Evolutionary conservation across 208 protist genomes (phyloP).

Genomic region (Porcisia hertigi): DNA sequence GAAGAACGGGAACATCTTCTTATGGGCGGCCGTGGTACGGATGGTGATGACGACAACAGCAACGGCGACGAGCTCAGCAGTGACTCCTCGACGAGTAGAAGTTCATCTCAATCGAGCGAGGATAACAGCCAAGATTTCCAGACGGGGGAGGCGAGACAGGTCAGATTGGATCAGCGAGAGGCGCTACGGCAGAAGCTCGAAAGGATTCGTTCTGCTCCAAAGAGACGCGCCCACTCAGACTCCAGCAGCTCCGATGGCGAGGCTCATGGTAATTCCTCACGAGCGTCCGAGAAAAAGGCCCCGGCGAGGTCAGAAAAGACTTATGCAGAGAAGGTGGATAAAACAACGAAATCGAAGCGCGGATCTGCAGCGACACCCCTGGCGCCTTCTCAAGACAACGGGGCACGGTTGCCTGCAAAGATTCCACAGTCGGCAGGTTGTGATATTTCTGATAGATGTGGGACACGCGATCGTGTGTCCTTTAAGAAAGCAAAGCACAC

Average conservation of each 20-base stretch:
- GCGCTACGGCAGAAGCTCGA: constrained; percentile 13
- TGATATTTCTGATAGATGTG: neutral
- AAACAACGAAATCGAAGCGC: neutral
- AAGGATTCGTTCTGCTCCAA: constrained; percentile 6
- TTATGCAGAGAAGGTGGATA: neutral
- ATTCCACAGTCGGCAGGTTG: neutral
- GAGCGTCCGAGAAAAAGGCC: neutral
- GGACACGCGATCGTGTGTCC: neutral
- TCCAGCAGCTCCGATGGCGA: constrained; percentile 19
- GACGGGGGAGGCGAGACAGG: constrained; percentile 9
- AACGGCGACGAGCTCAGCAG: neutral
- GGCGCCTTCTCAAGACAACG: neutral
- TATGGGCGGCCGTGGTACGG: constrained; percentile 8
- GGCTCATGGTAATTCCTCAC: neutral
- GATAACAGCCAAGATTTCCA: neutral
- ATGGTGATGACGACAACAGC: neutral
- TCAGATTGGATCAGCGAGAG: constrained; percentile 2
- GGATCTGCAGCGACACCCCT: neutral
- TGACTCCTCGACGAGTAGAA: neutral
- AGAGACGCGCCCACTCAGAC: constrained; percentile 4
- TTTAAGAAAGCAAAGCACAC: constrained; percentile 2
- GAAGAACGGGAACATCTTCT: constrained; percentile 31
- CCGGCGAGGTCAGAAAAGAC: neutral
- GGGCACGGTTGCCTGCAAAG: neutral
- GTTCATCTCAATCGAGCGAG: constrained; percentile 1